These are phyloP conservation scores for Tulasnella sp. DNA, from an alignment of 768 basidiomycete genomes.

Conservation along the genomic window DNA sequence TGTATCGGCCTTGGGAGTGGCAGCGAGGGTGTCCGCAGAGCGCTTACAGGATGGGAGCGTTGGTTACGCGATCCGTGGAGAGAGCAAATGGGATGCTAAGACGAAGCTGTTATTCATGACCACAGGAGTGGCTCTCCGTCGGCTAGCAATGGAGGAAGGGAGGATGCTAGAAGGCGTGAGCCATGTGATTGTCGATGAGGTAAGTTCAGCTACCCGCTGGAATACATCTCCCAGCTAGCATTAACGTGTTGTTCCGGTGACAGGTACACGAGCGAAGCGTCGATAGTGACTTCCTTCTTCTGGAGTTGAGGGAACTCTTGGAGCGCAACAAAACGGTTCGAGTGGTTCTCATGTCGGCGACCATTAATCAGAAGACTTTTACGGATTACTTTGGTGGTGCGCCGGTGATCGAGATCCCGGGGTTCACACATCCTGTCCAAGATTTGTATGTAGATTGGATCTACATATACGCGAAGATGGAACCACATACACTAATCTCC, in stretches of 20 bases:
- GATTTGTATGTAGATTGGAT: conserved; percentile 44
- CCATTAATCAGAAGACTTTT: conserved; percentile 85
- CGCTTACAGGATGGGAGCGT: conserved; percentile 64
- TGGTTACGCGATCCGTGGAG: conserved; percentile 85
- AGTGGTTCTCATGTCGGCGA: conserved; percentile 80
- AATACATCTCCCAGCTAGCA: too few species aligned
- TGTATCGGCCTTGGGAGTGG: conserved; percentile 81
- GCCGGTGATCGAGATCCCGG: conserved; percentile 75
- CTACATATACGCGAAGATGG: background rate
- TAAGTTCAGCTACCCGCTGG: conserved; percentile 25
- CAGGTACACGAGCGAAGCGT: conserved; percentile 89
- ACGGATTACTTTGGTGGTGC: conserved; percentile 71
- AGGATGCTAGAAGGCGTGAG: conserved; percentile 52
- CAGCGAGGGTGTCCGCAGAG: conserved; percentile 77
- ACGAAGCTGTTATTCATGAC: conserved; percentile 86
- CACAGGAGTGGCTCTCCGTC: conserved; percentile 81
- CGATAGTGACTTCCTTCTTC: conserved; percentile 79
- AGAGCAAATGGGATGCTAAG: conserved; percentile 51
- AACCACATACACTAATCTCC: background rate
- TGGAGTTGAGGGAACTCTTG: conserved; percentile 72
- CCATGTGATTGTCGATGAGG: conserved; percentile 88
- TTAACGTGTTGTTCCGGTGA: background rate
- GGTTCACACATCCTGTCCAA: conserved; percentile 64
- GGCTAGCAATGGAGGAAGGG: conserved; percentile 61
- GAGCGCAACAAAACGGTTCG: conserved; percentile 54